These are phyloP conservation scores for Francoa sonchifolia DNA, from an alignment of 441 rosid species.

Conservation along the genomic window DNA sequence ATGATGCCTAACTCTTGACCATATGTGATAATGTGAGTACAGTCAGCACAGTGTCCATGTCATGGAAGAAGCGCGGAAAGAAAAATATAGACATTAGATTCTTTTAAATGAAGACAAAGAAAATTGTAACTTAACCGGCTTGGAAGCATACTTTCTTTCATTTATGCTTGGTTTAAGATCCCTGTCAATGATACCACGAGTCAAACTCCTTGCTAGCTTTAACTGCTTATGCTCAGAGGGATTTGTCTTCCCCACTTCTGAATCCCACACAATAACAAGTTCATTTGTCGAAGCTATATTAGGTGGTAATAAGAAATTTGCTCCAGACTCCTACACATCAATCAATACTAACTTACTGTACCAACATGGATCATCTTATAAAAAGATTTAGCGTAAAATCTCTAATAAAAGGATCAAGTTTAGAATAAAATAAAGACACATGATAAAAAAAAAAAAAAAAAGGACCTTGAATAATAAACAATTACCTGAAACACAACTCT, in stretches of 20 bases:
- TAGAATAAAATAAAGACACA: neutral
- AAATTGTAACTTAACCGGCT: too few species aligned
- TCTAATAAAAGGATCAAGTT: neutral
- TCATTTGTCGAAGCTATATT: conserved; percentile 89
- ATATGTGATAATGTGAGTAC: too few species aligned
- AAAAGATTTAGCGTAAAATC: neutral
- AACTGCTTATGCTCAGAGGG: conserved; percentile 96
- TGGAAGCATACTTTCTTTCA: conserved; percentile 68
- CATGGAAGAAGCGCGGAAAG: too few species aligned
- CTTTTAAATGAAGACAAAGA: too few species aligned
- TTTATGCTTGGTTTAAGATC: conserved; percentile 83
- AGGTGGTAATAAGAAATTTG: conserved; percentile 73
- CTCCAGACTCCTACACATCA: conserved; percentile 62
- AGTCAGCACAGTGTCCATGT: too few species aligned
- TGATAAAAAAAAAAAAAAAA: neutral
- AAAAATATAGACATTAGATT: too few species aligned
- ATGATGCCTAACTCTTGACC: too few species aligned
- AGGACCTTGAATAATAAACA: neutral
- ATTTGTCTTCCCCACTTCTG: conserved; percentile 80
- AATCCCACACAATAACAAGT: conserved; percentile 89
- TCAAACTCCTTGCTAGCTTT: conserved; percentile 92
- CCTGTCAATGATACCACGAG: conserved; percentile 91
- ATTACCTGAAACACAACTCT: conserved; percentile 95
- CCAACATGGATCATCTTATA: too few species aligned
- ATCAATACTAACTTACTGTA: conserved; percentile 12